Base-by-base conservation (phyloP, 352 stramenopile genomes). In the Globisporangium spinosum region DNA sequence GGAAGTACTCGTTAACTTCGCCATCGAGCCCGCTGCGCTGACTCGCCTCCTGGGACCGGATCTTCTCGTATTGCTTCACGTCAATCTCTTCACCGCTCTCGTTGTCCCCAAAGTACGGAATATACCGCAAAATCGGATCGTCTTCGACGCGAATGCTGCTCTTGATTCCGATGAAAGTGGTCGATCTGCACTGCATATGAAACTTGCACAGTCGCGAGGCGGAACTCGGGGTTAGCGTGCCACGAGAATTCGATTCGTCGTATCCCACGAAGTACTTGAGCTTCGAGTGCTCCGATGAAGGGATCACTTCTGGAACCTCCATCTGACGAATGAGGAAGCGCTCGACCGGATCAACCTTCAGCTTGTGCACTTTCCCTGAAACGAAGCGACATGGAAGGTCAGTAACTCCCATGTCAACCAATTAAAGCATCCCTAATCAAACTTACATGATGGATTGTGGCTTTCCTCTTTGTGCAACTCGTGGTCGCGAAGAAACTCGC, bases 51-150 rank as follows among this genome's bases (percentile, higher is more conserved):
- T 83, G 68, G 53, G 70, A 62, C 15, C 54, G 68, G 60, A 94
- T 75, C 2, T 72, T 68, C 56, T 91, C 83, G 65, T 94, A 94
- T 45, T 83, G 77, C 53, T 82, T 83, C 34, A 89, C 66, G 38
- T 93, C 84, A 35, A 94, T 94, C 55, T 82, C 81, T 58, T 80
- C 87, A 22, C 89, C 88, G 32, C 82, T 78, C 54, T 98, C 91
- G 58, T 98, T 80, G 70, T 98, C 94, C 22, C 90, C 92, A 73
- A 98, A 98, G 73, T 97, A 98, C 8, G 92, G 94, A 25, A 97
- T 79, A 67, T 95, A 91, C 1, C 87, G 81, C 57, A 98, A 69
- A 62, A 94, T 89, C n/a, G 83, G 77, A 65, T 98, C 88, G 67
- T 98, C 93, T 58, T 97, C 89, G 7, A 91, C 82, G 9, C 77